phyloP scores from a whole-genome alignment of 768 basidiomycete genomes.

The Myochromella boudieri region DNA sequence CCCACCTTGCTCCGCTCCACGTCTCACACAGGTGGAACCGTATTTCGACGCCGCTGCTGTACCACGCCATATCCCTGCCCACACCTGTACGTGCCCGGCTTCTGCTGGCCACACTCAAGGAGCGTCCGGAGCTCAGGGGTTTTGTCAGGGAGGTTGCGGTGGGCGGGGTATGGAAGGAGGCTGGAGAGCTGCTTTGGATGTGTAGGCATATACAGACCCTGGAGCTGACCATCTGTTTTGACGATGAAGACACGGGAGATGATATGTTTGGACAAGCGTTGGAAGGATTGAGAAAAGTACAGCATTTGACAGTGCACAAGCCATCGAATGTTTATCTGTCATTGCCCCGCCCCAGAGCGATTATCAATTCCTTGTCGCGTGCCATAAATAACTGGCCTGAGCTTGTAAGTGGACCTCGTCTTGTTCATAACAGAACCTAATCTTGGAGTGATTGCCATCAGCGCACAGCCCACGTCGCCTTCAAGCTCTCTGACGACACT shows the following conservation, averaged over 20 bases:
- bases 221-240: slow-evolving; percentile 37
- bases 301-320: slow-evolving; percentile 55
- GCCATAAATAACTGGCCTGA: slow-evolving; percentile 41
- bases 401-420: slow-evolving; percentile 40
- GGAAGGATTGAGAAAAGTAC: slow-evolving; percentile 31
- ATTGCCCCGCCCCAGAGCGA: slow-evolving; percentile 40
- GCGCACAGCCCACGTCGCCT: slow-evolving; percentile 54
- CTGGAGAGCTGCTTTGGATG: slow-evolving; percentile 36
- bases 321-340: slow-evolving; percentile 53
- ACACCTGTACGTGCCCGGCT: slow-evolving; percentile 39
- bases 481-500: slow-evolving; percentile 53
- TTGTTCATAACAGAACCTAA: neutral
- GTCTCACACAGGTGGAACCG: slow-evolving; percentile 53
- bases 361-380: slow-evolving; percentile 46
- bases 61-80: slow-evolving; percentile 48
- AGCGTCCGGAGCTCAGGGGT: slow-evolving; percentile 34
- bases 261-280: slow-evolving; percentile 43
- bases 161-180: slow-evolving; percentile 38
- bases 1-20: slow-evolving; percentile 43
- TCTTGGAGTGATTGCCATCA: slow-evolving; percentile 20
- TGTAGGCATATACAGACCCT: slow-evolving; percentile 25
- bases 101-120: slow-evolving; percentile 35
- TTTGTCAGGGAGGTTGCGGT: slow-evolving; percentile 43
- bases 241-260: slow-evolving; percentile 18
- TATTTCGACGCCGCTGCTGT: slow-evolving; percentile 58